Base-by-base conservation (phyloP, 2,329 filamentous ascomycete species). In the Acrocalymma vagum region DNA sequence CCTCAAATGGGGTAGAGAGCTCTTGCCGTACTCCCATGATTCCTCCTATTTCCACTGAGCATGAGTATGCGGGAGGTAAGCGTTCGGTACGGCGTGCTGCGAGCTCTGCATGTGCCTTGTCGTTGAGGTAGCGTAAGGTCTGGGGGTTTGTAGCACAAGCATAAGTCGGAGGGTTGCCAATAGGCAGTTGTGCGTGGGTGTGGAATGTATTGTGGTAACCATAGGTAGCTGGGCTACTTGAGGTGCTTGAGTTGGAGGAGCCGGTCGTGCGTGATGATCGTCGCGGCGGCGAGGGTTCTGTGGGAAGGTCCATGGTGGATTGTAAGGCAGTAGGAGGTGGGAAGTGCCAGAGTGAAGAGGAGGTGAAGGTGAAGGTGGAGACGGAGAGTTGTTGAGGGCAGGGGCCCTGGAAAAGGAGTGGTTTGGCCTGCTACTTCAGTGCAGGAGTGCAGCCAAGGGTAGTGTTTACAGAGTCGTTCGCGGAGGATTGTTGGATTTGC, bases 1-100 rank as follows among this genome's bases (percentile, higher is more conserved):
- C 73, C 60, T 85, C 82, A 51, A 82, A 84, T 5, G 84, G 81
- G 42, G 84, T 79, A 46, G 83, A 78, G 40, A 88, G 78, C 65
- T 89, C 85, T 71, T 83, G 80, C 70, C 87, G 87, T 60, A 79
- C 78, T 52, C 75, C 57, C 75, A 72, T 35, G 15, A 63, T 29
- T 2, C 65, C 67, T 24, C 56, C 49, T 7, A 62, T 49, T 17
- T 65, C 54, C 27, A 72, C 60, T 1, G 67, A 60, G 53, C 69
- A 72, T 9, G 59, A 53, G 45, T 72, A 72, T 15, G 55, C 30
- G 4, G 67, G 66, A 4, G 69, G 67, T 20, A 58, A 50, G 6
- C 45, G 33, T 14, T 53, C 51, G 23, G 30, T 39, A 27, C 47
- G 45, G 13, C 42, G 52, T 7, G 48, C 51, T 10, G 42, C 37